Conservation (phyloP, 2,329 filamentous ascomycete species). For the Gaeumannomyces tritici region DNA sequence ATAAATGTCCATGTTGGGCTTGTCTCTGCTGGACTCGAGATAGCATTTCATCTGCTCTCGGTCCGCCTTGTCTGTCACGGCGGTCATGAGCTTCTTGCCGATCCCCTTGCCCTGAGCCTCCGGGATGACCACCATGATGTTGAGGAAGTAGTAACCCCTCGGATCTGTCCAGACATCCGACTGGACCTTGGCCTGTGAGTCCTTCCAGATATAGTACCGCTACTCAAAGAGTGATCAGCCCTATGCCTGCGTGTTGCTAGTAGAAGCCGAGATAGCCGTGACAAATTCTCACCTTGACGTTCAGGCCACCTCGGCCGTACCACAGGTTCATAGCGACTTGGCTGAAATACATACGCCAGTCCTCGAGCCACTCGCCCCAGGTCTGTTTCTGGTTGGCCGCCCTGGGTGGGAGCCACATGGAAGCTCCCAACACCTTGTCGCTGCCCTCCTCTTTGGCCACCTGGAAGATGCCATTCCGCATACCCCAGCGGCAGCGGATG, state of each 20-base stretch:
- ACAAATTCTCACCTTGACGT: slow-evolving; percentile 36
- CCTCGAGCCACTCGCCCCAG: slow-evolving; percentile 54
- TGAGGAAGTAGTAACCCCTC: slow-evolving; percentile 66
- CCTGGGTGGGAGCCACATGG: slow-evolving; percentile 61
- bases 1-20: slow-evolving; percentile 64
- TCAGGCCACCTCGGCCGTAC: slow-evolving; percentile 60
- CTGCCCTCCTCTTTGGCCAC: slow-evolving; percentile 52
- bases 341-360: slow-evolving; percentile 55
- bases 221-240: slow-evolving; percentile 10
- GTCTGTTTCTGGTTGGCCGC: slow-evolving; percentile 33
- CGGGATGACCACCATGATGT: slow-evolving; percentile 61
- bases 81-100: slow-evolving; percentile 53
- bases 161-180: slow-evolving; percentile 53
- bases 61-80: slow-evolving; percentile 55
- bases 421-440: slow-evolving; percentile 54
- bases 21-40: slow-evolving; percentile 58
- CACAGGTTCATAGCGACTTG: slow-evolving; percentile 59
- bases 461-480: slow-evolving; percentile 59
- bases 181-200: slow-evolving; percentile 52
- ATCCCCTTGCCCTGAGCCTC: slow-evolving; percentile 57
- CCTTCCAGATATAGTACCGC: slow-evolving; percentile 68
- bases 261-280: not conserved
- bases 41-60: slow-evolving; percentile 56
- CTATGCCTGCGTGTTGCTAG: not conserved
- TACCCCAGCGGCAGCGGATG: slow-evolving; percentile 61